Conservation (phyloP, 2,329 filamentous ascomycete species). For the Bipolaris bicolor region DNA sequence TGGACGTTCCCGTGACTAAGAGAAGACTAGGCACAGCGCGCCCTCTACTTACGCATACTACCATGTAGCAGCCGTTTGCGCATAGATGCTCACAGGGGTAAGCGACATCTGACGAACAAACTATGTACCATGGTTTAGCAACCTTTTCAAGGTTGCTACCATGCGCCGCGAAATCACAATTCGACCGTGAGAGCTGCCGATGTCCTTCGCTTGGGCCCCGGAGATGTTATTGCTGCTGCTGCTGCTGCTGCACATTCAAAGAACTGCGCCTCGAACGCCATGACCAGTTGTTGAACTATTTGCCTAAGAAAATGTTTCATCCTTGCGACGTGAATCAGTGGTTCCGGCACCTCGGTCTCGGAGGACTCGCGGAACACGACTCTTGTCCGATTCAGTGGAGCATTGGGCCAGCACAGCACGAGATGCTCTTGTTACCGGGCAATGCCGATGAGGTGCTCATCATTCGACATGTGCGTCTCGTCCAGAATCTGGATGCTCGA, state of each 20-base stretch:
- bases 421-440: slow-evolving; percentile 24
- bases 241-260: background rate
- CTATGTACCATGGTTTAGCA: background rate
- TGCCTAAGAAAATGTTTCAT: slow-evolving; percentile 8
- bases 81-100: background rate
- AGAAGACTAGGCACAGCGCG: background rate
- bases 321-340: slow-evolving; percentile 15
- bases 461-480: slow-evolving; percentile 27
- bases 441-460: slow-evolving; percentile 34
- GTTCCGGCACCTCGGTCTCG: slow-evolving; percentile 15
- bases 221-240: background rate
- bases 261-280: background rate
- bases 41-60: too few species aligned
- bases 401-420: slow-evolving; percentile 19
- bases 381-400: slow-evolving; percentile 12
- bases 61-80: background rate
- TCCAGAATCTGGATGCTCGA: slow-evolving; percentile 10
- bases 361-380: slow-evolving; percentile 27
- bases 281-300: background rate
- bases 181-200: slow-evolving; percentile 1
- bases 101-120: background rate
- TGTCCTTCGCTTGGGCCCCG: background rate
- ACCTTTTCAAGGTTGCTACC: background rate
- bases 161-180: background rate
- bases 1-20: background rate